A percentile compares a stretch with the other conserved stretches of the same genome.
phyloP scores from a whole-genome alignment of 495 filamentous ascomycete species.

The Tuber aestivum region DNA sequence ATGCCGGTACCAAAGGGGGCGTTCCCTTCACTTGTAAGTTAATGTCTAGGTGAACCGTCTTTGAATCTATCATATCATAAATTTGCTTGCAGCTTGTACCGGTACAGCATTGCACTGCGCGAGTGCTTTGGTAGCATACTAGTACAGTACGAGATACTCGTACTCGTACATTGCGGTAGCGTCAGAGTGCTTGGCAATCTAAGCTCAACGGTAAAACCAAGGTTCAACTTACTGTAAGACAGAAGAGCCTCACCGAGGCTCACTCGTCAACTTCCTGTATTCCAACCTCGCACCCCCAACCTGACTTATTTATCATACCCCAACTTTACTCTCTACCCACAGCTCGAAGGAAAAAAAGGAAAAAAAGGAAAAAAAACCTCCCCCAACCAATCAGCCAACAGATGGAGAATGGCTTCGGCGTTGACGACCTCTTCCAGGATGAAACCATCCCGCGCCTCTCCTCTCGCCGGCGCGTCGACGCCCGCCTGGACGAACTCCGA shows the following conservation, averaged over 20 bases:
- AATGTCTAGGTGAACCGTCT: background rate
- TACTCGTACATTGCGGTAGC: background rate
- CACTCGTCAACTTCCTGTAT: background rate
- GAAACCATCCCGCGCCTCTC: conserved; percentile 24
- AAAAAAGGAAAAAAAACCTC: too few species aligned
- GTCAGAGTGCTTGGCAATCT: background rate
- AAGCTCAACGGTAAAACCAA: background rate
- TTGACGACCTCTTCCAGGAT: conserved; percentile 41
- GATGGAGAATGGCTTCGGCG: conserved; percentile 34
- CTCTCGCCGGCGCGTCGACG: conserved; percentile 30
- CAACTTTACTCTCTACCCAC: background rate
- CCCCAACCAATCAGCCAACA: background rate
- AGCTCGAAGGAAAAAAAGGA: background rate
- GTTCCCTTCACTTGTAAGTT: background rate
- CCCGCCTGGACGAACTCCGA: conserved; percentile 70
- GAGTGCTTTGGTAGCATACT: too few species aligned
- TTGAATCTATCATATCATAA: too few species aligned
- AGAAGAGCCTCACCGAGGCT: background rate
- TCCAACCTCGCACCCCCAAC: background rate
- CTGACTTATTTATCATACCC: background rate
- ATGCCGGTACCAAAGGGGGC: background rate
- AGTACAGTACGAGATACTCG: too few species aligned
- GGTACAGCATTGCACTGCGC: too few species aligned
- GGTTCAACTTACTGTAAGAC: too few species aligned
- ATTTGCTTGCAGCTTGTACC: too few species aligned